A percentile compares a stretch with the other conserved stretches of the same genome.
These are phyloP conservation scores for Candida orba DNA, from an alignment of 805 yeast genomes.

Conservation along the genomic window DNA sequence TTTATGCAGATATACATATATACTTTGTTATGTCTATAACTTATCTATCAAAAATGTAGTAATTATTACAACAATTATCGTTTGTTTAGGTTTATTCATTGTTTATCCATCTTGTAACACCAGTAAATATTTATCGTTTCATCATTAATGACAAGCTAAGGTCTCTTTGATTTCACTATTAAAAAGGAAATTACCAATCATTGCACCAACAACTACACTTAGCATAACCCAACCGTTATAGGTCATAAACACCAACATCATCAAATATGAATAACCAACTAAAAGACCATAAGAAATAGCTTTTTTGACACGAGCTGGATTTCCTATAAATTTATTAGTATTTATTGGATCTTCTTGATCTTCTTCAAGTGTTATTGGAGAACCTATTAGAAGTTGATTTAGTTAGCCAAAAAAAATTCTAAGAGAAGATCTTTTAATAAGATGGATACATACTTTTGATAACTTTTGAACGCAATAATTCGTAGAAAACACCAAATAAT, in stretches of 20 bases:
- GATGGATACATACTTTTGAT: conserved; percentile 18
- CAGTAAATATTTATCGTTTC: not conserved
- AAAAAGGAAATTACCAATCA: conserved; percentile 61
- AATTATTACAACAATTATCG: not conserved
- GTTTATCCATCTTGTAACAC: not conserved
- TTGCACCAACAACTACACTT: conserved; percentile 67
- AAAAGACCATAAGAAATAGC: conserved; percentile 52
- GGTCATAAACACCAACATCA: conserved; percentile 82
- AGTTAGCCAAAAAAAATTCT: not conserved
- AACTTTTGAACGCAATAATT: conserved; percentile 36
- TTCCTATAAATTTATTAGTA: conserved; percentile 10
- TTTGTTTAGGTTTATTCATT: not conserved
- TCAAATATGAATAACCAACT: conserved; percentile 61
- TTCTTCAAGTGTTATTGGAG: conserved; percentile 5
- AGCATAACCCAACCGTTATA: conserved; percentile 82
- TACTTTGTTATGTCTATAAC: not conserved
- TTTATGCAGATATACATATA: not conserved
- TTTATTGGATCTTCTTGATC: conserved; percentile 7
- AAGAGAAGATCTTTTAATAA: not conserved
- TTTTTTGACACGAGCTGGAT: conserved; percentile 23
- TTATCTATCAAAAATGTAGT: not conserved
- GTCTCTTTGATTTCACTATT: conserved; percentile 26
- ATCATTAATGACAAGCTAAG: conserved; percentile 21
- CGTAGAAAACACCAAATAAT: conserved; percentile 50
- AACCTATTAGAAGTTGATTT: not conserved